Evolutionary conservation across 2,329 filamentous ascomycete genomes (phyloP).

Genomic region (Ophiostoma ulmi): DNA sequence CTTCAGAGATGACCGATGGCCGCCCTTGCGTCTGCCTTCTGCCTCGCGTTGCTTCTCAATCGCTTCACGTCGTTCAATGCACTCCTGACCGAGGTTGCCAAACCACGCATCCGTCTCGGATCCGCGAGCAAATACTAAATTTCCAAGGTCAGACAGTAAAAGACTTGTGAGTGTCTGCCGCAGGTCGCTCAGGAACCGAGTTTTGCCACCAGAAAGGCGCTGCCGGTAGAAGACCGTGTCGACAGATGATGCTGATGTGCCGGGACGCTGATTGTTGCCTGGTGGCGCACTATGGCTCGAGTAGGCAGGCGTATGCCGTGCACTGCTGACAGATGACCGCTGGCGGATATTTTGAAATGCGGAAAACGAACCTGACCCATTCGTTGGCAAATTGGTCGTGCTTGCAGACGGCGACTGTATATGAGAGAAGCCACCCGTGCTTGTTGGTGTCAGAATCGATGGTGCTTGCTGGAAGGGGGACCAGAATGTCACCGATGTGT

Average conservation of each 20-base stretch:
- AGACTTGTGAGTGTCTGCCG: slow-evolving; percentile 77
- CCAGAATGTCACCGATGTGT: slow-evolving; percentile 79
- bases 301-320: slow-evolving; percentile 28
- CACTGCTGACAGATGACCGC: slow-evolving; percentile 13
- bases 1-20: slow-evolving; percentile 37
- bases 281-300: neutral
- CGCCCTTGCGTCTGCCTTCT: slow-evolving; percentile 32
- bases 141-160: slow-evolving; percentile 82
- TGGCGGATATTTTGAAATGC: slow-evolving; percentile 4
- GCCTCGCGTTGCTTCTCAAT: slow-evolving; percentile 43
- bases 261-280: slow-evolving; percentile 41
- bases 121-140: slow-evolving; percentile 76
- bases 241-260: slow-evolving; percentile 62
- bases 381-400: slow-evolving; percentile 49
- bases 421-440: slow-evolving; percentile 52
- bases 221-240: slow-evolving; percentile 62
- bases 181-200: slow-evolving; percentile 70
- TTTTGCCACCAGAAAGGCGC: slow-evolving; percentile 62
- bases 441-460: slow-evolving; percentile 49
- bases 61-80: slow-evolving; percentile 57
- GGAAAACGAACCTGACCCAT: neutral
- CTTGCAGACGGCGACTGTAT: slow-evolving; percentile 60
- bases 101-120: slow-evolving; percentile 95
- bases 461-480: slow-evolving; percentile 66
- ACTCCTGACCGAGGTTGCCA: slow-evolving; percentile 59